A percentile compares a stretch with the other conserved stretches of the same genome.
Conservation (phyloP, 805 yeast species). For the Wickerhamiella parazyma region DNA sequence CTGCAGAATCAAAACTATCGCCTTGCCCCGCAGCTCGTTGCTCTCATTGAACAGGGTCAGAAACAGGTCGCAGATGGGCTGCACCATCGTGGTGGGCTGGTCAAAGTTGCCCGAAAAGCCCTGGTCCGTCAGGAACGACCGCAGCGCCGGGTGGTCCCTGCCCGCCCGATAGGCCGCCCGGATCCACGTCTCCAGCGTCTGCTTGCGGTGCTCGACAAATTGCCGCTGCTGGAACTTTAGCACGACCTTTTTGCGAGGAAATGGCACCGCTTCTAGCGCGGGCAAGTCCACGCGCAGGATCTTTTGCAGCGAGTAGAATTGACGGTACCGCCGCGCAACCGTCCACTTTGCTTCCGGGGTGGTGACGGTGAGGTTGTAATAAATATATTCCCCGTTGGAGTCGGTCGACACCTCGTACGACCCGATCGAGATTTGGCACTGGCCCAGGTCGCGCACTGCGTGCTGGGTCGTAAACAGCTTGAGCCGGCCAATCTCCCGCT, state of each 20-base stretch:
- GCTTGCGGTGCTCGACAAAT: conserved; percentile 49
- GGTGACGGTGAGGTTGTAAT: conserved; percentile 67
- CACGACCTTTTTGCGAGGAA: conserved; percentile 46
- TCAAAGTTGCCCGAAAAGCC: conserved; percentile 30
- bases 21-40: conserved; percentile 60
- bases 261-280: conserved; percentile 34
- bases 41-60: conserved; percentile 55
- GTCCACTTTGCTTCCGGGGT: conserved; percentile 52
- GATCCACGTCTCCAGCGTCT: conserved; percentile 35
- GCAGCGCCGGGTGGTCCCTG: conserved; percentile 57
- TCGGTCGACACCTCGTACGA: conserved; percentile 39
- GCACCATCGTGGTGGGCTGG: conserved; percentile 32
- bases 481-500: conserved; percentile 57
- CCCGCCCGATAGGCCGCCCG: background rate
- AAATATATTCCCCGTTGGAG: conserved; percentile 41
- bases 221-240: conserved; percentile 53
- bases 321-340: conserved; percentile 79
- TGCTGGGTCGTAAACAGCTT: conserved; percentile 69
- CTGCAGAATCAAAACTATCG: conserved; percentile 65
- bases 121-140: conserved; percentile 68
- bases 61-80: conserved; percentile 68
- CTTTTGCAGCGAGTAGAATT: conserved; percentile 59
- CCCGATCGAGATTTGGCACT: conserved; percentile 26
- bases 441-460: conserved; percentile 64
- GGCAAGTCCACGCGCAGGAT: conserved; percentile 44